Conservation (phyloP, 768 basidiomycete genomes). For the Lentinula detonsa region DNA sequence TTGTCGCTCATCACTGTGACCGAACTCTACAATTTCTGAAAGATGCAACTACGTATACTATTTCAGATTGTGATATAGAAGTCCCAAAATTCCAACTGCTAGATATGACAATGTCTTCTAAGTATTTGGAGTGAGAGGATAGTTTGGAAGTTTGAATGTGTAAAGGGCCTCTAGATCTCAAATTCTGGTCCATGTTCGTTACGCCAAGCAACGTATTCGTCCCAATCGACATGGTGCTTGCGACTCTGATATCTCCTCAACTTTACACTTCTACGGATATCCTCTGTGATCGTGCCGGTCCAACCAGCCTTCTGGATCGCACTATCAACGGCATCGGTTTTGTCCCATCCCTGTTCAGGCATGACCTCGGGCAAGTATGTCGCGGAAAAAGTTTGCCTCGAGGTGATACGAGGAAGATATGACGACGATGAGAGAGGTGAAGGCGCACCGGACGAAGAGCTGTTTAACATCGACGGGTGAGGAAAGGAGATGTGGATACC, state of each 20-base stretch:
- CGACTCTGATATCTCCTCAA: slow-evolving; percentile 81
- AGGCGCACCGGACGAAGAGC: slow-evolving; percentile 55
- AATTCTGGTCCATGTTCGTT: slow-evolving; percentile 23
- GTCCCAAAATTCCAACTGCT: neutral
- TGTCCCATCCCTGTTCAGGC: slow-evolving; percentile 90
- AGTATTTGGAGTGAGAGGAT: neutral
- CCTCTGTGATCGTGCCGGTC: slow-evolving; percentile 76
- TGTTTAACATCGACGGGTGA: slow-evolving; percentile 59
- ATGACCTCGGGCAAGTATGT: slow-evolving; percentile 94
- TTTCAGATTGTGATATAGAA: neutral
- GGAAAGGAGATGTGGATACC: slow-evolving; percentile 88
- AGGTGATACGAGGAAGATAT: slow-evolving; percentile 45
- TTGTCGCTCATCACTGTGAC: no score
- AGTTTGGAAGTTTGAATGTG: neutral
- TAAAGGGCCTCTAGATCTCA: neutral
- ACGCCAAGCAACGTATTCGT: slow-evolving; percentile 76
- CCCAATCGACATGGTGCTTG: slow-evolving; percentile 62
- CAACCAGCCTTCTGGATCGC: slow-evolving; percentile 94
- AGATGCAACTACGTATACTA: neutral
- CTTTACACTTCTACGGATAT: slow-evolving; percentile 66
- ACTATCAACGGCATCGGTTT: slow-evolving; percentile 83
- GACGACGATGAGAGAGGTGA: slow-evolving; percentile 67
- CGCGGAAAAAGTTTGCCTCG: slow-evolving; percentile 65
- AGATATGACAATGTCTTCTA: neutral
- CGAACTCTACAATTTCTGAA: neutral